Conservation (phyloP, 139 green algal genomes). For the Chlamydomonas incerta region DNA sequence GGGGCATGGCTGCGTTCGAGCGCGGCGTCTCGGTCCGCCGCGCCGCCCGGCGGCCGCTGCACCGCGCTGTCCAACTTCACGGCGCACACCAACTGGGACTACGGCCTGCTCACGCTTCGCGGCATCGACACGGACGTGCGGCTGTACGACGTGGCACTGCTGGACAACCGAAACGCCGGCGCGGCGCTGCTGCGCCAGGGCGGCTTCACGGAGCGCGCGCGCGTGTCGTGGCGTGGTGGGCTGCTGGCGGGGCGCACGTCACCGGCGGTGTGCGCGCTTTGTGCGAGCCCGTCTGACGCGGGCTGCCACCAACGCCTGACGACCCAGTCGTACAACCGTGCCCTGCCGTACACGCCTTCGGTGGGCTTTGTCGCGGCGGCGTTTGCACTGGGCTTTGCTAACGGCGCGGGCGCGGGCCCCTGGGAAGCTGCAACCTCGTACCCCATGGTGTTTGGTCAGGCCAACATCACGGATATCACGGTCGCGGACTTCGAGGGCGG, state of each 20-base stretch:
- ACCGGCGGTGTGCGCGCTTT: slow-evolving; percentile 46
- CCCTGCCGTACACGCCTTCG: slow-evolving; percentile 5
- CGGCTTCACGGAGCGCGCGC: neutral
- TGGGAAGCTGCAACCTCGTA: slow-evolving; percentile 60
- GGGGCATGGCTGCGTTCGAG: slow-evolving; percentile 41
- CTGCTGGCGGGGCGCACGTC: slow-evolving; percentile 16
- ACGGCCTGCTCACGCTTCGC: slow-evolving; percentile 60
- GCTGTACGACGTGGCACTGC: slow-evolving; percentile 43
- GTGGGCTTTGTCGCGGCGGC: slow-evolving; percentile 42
- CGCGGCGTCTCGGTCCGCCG: neutral
- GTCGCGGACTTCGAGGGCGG: slow-evolving; percentile 59
- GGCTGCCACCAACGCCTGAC: slow-evolving; percentile 55
- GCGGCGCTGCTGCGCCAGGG: slow-evolving; percentile 47
- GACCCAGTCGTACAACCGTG: slow-evolving; percentile 53
- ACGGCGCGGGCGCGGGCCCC: slow-evolving; percentile 14
- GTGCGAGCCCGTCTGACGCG: slow-evolving; percentile 5
- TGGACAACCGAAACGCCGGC: slow-evolving; percentile 57
- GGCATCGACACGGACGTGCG: slow-evolving; percentile 52
- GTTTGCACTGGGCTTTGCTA: slow-evolving; percentile 60
- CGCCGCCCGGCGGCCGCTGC: slow-evolving; percentile 11
- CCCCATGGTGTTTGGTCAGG: slow-evolving; percentile 49
- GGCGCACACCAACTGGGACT: slow-evolving; percentile 68
- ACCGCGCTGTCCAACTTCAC: slow-evolving; percentile 50
- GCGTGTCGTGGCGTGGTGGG: slow-evolving; percentile 33
- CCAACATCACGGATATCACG: slow-evolving; percentile 14